A percentile compares a stretch with the other conserved stretches of the same genome.
These are phyloP conservation scores for Dictyostelium intermedium DNA, from an alignment of 78 protist species.

Conservation along the genomic window DNA sequence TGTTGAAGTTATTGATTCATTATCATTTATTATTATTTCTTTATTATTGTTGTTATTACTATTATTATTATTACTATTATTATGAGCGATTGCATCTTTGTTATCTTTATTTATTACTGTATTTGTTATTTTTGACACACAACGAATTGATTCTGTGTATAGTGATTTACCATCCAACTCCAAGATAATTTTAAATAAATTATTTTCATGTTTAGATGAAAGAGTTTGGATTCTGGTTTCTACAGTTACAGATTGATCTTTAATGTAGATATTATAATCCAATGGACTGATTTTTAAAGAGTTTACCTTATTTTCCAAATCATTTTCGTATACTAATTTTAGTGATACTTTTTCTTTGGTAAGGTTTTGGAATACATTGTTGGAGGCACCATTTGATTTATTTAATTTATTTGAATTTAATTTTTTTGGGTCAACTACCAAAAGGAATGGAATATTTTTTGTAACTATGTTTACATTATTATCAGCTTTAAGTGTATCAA, in stretches of 20 bases:
- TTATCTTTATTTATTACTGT: neutral
- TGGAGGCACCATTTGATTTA: neutral
- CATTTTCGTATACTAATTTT: slow-evolving; percentile 38
- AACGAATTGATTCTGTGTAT: slow-evolving; percentile 8
- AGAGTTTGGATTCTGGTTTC: slow-evolving; percentile 43
- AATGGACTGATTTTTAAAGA: slow-evolving; percentile 24
- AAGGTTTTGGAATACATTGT: neutral
- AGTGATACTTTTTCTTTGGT: slow-evolving; percentile 7
- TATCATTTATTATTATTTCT: neutral
- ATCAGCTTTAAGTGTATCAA: neutral
- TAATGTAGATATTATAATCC: slow-evolving; percentile 49
- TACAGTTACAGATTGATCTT: slow-evolving; percentile 4
- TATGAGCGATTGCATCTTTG: neutral
- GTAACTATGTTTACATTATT: slow-evolving; percentile 5
- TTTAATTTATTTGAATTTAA: neutral
- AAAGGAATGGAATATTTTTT: slow-evolving; percentile 43
- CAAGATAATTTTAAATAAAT: slow-evolving; percentile 1
- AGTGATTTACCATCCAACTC: neutral
- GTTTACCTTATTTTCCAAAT: neutral
- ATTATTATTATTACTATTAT: neutral
- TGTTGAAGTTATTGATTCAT: neutral
- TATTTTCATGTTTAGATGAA: slow-evolving; percentile 61
- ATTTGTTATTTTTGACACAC: slow-evolving; percentile 48
- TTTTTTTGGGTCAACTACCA: neutral
- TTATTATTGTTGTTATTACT: neutral